phyloP scores from a whole-genome alignment of 2,329 filamentous ascomycete species.

The Apiospora saccharicola region DNA sequence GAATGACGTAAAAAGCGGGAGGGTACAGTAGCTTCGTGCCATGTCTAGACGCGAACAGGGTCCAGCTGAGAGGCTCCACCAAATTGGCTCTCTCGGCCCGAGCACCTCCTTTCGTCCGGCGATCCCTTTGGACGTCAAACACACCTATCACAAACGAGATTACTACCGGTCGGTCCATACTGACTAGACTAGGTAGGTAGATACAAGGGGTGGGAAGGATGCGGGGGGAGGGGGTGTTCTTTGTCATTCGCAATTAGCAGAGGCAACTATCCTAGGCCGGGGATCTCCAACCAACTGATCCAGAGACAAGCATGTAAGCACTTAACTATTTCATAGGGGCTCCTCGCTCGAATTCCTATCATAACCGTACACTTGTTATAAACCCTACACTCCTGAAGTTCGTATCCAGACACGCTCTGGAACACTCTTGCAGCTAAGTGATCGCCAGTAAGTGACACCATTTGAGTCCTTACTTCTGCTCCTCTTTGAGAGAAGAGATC shows the following conservation, averaged over 20 bases:
- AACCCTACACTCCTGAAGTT: too few relatives aligned
- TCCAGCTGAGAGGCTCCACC: constrained; percentile 22
- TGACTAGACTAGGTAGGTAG: not conserved
- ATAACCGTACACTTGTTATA: too few relatives aligned
- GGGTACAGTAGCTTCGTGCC: constrained; percentile 16
- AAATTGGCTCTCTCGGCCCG: constrained; percentile 25
- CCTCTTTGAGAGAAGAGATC: too few relatives aligned
- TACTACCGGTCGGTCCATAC: not conserved
- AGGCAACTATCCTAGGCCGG: not conserved
- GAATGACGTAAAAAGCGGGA: constrained; percentile 12
- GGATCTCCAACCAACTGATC: too few relatives aligned
- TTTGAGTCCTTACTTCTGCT: too few relatives aligned
- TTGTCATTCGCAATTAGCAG: not conserved
- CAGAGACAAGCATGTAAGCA: too few relatives aligned
- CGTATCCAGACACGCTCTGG: too few relatives aligned
- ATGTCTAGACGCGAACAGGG: not conserved
- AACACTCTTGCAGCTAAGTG: too few relatives aligned
- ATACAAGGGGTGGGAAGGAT: not conserved
- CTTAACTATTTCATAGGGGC: too few relatives aligned
- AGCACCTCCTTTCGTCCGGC: constrained; percentile 23
- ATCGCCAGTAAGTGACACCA: too few relatives aligned
- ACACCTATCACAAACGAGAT: not conserved
- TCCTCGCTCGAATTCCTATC: too few relatives aligned
- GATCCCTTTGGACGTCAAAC: constrained; percentile 1
- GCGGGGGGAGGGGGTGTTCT: not conserved